Evolutionary conservation across 371 early-diverging fungal species (phyloP).

Genomic region (Polyrhizophydium stewartii): DNA sequence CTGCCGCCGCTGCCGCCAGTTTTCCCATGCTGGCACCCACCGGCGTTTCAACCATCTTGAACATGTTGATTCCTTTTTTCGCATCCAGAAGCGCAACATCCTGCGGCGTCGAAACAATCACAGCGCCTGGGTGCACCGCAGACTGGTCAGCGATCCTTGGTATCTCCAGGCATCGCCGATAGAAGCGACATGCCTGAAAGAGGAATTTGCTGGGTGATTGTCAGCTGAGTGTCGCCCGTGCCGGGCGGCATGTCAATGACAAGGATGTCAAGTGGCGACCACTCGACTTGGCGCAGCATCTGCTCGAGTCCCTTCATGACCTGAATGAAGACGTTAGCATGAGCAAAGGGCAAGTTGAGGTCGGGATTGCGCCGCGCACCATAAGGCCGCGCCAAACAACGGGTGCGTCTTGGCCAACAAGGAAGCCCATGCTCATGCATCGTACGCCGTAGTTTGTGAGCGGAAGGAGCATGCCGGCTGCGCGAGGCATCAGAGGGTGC

Average conservation of each 20-base stretch:
- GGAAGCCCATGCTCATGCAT: slow-evolving; percentile 90
- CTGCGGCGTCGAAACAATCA: slow-evolving; percentile 89
- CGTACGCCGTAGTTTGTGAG: slow-evolving; percentile 77
- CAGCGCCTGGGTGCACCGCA: slow-evolving; percentile 56
- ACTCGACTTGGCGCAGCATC: slow-evolving; percentile 77
- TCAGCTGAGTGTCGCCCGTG: slow-evolving; percentile 85
- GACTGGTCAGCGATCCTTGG: neutral
- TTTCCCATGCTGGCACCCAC: too few relatives aligned
- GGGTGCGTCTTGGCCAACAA: slow-evolving; percentile 69
- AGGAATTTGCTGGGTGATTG: slow-evolving; percentile 75
- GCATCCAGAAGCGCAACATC: slow-evolving; percentile 83
- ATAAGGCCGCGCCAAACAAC: slow-evolving; percentile 92
- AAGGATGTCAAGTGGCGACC: slow-evolving; percentile 72
- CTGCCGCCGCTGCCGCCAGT: neutral
- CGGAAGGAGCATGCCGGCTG: slow-evolving; percentile 21
- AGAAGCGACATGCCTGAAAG: slow-evolving; percentile 54
- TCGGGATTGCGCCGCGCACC: slow-evolving; percentile 36
- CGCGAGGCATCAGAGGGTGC: too few relatives aligned
- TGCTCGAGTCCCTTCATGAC: slow-evolving; percentile 92
- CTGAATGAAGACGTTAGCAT: slow-evolving; percentile 16
- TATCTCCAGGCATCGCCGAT: too few relatives aligned
- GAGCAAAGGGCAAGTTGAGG: neutral
- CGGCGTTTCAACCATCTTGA: slow-evolving; percentile 74
- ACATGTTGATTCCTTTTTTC: slow-evolving; percentile 78
- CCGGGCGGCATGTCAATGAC: slow-evolving; percentile 93